Conservation (phyloP, 306 rosid species). For the Cicer judaicum region DNA sequence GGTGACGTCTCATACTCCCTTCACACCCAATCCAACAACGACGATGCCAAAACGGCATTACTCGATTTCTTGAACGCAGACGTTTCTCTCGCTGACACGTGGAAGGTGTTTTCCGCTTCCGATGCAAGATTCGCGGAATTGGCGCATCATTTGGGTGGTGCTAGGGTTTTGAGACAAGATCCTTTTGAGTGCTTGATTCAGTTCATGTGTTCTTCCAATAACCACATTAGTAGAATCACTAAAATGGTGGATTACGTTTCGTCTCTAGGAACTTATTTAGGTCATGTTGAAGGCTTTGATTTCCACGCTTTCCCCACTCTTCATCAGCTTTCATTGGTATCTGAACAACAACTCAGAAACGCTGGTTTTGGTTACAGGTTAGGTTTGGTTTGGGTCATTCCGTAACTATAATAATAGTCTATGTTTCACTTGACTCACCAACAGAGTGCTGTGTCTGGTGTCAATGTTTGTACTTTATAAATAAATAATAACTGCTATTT, state of each 20-base stretch:
- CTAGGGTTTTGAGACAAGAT: slow-evolving; percentile 87
- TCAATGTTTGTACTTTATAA: neutral
- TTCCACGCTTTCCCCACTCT: slow-evolving; percentile 75
- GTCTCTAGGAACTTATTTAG: slow-evolving; percentile 70
- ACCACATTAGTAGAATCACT: slow-evolving; percentile 81
- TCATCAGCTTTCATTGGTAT: slow-evolving; percentile 60
- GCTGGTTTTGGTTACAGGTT: slow-evolving; percentile 97
- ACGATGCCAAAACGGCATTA: slow-evolving; percentile 48
- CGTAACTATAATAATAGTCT: neutral
- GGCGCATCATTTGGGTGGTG: slow-evolving; percentile 67
- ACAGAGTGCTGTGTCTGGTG: too few relatives aligned
- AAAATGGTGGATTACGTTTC: slow-evolving; percentile 89
- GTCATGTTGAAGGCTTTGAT: slow-evolving; percentile 64
- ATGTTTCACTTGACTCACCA: too few relatives aligned
- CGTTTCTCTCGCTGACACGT: slow-evolving; percentile 64
- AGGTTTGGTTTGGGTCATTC: neutral
- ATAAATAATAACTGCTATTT: neutral
- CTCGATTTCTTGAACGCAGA: slow-evolving; percentile 76
- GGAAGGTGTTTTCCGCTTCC: slow-evolving; percentile 73
- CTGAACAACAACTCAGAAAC: slow-evolving; percentile 75
- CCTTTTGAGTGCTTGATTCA: slow-evolving; percentile 92
- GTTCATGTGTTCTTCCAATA: slow-evolving; percentile 90
- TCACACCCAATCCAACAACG: slow-evolving; percentile 49
- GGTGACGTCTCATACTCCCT: slow-evolving; percentile 75
- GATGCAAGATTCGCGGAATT: slow-evolving; percentile 73